Percentiles rank a stretch among this genome's conserved stretches.
phyloP scores from a whole-genome alignment of 2,329 filamentous ascomycete genomes.

The Aureobasidium uvarum region DNA sequence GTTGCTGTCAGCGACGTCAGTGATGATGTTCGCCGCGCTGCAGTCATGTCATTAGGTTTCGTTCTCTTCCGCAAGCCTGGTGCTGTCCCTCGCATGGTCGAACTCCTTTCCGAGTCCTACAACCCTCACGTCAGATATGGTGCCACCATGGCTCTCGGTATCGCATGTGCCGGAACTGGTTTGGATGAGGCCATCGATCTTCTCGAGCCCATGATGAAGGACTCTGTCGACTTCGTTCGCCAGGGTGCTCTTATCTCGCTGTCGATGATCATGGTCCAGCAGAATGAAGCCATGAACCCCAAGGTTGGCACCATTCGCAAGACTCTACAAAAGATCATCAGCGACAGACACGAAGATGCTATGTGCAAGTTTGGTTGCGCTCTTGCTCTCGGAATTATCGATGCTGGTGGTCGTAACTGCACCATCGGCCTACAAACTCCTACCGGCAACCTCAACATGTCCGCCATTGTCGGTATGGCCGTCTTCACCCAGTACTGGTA shows the following conservation, averaged over 20 bases:
- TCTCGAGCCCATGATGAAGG: slow-evolving; percentile 98
- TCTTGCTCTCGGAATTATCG: slow-evolving; percentile 92
- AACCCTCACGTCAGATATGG: slow-evolving; percentile 98
- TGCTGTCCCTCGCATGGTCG: slow-evolving; percentile 97
- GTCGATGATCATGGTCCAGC: slow-evolving; percentile 99
- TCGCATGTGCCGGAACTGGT: slow-evolving; percentile 94
- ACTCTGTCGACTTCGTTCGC: slow-evolving; percentile 96
- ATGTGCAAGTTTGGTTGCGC: slow-evolving; percentile 99
- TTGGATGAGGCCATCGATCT: slow-evolving; percentile 95
- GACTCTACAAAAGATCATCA: slow-evolving; percentile 88
- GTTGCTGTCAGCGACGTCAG: slow-evolving; percentile 97
- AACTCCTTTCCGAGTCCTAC: slow-evolving; percentile 96
- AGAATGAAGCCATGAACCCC: slow-evolving; percentile 98
- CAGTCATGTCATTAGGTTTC: slow-evolving; percentile 97
- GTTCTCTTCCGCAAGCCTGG: slow-evolving; percentile 97
- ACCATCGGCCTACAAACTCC: slow-evolving; percentile 97
- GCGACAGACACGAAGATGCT: slow-evolving; percentile 94
- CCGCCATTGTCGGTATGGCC: slow-evolving; percentile 94
- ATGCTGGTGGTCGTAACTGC: slow-evolving; percentile 96
- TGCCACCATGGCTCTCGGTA: slow-evolving; percentile 96
- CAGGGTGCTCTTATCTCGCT: slow-evolving; percentile 93
- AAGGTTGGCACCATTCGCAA: slow-evolving; percentile 91
- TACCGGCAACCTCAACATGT: slow-evolving; percentile 98
- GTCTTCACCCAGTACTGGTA: slow-evolving; percentile 99
- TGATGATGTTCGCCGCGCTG: slow-evolving; percentile 92